Evolutionary conservation across 1,284 basidiomycete genomes (phyloP).

Genomic region (Phenoliferia sp.): DNA sequence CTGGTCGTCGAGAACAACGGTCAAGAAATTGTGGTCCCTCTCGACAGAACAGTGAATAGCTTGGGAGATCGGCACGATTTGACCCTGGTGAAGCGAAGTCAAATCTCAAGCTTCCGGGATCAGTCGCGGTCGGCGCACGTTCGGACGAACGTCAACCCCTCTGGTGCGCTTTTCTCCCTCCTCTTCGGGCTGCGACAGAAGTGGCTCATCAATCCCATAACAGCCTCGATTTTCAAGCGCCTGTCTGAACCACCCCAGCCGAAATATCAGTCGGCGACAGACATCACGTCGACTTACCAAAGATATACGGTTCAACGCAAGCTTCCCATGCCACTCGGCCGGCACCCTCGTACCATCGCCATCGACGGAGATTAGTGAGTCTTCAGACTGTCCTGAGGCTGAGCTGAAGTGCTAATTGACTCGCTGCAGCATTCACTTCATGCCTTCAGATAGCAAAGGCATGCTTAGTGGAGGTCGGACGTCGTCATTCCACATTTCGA

Average conservation of each 20-base stretch:
- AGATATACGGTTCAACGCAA: conserved; percentile 93
- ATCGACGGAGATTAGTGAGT: conserved; percentile 91
- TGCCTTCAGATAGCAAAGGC: conserved; percentile 58
- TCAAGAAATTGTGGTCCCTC: conserved; percentile 67
- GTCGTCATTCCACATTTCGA: conserved; percentile 85
- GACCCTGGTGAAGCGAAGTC: conserved; percentile 70
- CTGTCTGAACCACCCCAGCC: conserved; percentile 65
- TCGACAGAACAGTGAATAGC: conserved; percentile 92
- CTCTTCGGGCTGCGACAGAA: not conserved
- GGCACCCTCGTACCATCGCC: conserved; percentile 84
- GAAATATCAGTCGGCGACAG: conserved; percentile 50
- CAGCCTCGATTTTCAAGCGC: conserved; percentile 86
- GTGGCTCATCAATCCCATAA: conserved; percentile 7
- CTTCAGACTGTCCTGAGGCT: not conserved
- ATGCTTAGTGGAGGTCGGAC: conserved; percentile 47
- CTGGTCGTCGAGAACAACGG: conserved; percentile 70
- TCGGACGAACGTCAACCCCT: conserved; percentile 41
- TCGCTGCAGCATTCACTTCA: conserved; percentile 57
- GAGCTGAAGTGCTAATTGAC: not conserved
- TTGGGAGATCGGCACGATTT: conserved; percentile 82
- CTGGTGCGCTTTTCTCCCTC: conserved; percentile 55
- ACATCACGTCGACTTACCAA: conserved; percentile 53
- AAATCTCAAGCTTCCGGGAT: conserved; percentile 60
- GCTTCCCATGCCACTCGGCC: conserved; percentile 78
- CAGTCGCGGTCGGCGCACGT: conserved; percentile 46